phyloP scores from a whole-genome alignment of 1,139 yeast genomes.

The Geotrichum europaeum region DNA sequence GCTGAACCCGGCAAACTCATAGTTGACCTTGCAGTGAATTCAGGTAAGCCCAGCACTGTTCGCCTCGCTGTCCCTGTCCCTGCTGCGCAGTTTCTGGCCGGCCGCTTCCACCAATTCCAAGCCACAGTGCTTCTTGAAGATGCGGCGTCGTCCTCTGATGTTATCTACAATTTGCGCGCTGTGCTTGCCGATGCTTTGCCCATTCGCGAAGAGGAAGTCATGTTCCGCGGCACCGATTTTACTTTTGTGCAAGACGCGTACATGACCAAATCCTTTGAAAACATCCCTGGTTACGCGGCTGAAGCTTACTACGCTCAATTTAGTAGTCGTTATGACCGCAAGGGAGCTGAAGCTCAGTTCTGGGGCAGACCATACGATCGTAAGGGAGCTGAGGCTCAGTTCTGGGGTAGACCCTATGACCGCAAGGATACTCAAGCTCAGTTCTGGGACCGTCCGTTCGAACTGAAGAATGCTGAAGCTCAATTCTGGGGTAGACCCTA shows the following conservation, averaged over 20 bases:
- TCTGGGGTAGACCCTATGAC: background rate
- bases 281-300: background rate
- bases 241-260: background rate
- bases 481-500: no score
- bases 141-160: background rate
- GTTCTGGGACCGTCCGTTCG: no score
- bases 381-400: background rate
- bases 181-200: background rate
- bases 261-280: background rate
- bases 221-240: background rate
- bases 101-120: background rate
- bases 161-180: background rate
- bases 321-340: background rate
- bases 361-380: background rate
- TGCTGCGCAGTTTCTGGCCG: background rate
- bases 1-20: background rate
- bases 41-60: background rate
- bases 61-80: background rate
- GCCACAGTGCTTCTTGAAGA: background rate
- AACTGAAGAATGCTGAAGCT: no score
- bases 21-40: background rate
- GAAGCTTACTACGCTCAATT: background rate
- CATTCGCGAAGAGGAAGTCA: background rate
- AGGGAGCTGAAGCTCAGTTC: background rate
- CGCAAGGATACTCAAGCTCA: background rate